Percentiles rank a stretch among this genome's conserved stretches.
These are phyloP conservation scores for Aspergillus nidulans DNA, from an alignment of 495 filamentous ascomycete genomes.

Conservation along the genomic window DNA sequence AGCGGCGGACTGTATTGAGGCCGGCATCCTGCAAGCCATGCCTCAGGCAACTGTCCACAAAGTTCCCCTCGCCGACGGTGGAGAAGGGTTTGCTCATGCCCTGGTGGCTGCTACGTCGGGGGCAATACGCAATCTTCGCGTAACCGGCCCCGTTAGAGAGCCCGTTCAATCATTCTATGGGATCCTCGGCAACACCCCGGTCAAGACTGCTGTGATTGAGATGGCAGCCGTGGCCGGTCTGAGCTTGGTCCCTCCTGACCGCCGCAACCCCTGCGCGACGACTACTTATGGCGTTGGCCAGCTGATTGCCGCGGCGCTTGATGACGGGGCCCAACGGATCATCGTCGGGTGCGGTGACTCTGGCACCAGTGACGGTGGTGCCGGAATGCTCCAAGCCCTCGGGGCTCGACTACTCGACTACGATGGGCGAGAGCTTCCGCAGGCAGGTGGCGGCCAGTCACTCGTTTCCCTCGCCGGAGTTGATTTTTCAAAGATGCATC, in stretches of 20 bases:
- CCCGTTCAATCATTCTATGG: constrained; percentile 8
- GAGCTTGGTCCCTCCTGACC: constrained; percentile 2
- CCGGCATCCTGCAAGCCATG: constrained; percentile 9
- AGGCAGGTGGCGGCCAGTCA: constrained; percentile 1
- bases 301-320: constrained; percentile 7
- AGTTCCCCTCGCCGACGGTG: constrained; percentile 9
- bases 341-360: constrained; percentile 13
- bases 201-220: constrained; percentile 10
- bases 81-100: constrained; percentile 7
- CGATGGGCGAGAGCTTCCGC: background rate
- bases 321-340: constrained; percentile 8
- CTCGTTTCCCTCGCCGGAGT: constrained; percentile 1
- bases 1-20: constrained; percentile 8
- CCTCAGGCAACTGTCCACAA: background rate
- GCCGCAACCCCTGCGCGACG: constrained; percentile 9
- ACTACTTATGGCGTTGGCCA: constrained; percentile 11
- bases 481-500: constrained; percentile 3
- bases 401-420: background rate
- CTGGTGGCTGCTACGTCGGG: constrained; percentile 4
- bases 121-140: background rate
- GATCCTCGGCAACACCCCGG: background rate
- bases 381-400: constrained; percentile 10
- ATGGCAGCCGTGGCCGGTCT: constrained; percentile 10
- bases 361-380: constrained; percentile 10
- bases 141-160: background rate